Base-by-base conservation (phyloP, 2,329 filamentous ascomycete species). In the Pseudopyrenochaeta lycopersici region DNA sequence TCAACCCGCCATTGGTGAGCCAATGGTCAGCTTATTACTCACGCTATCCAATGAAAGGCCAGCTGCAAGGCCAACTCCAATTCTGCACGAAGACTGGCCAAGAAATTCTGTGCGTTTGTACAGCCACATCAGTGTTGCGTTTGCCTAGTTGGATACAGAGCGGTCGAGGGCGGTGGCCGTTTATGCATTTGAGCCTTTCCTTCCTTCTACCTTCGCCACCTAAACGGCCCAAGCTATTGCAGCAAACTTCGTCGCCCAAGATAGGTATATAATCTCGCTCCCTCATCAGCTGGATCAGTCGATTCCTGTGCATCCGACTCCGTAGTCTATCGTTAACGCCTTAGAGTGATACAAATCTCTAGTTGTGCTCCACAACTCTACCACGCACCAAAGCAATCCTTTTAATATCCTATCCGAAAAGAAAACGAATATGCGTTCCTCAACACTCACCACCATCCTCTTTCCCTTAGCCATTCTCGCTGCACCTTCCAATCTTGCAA, bases 401-500 rank as follows among this genome's bases (percentile, higher is more conserved):
- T 27, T 27, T 9, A 4, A 27, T 27, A n/a, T 27, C 23, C 4
- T 27, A 27, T 27, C 9, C 9, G 23, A 27, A 9, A 27, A 33
- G 14, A 39, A 40, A 27, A 29, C 29, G 52, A 55, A 20, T 39
- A 64, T 67, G 62, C 54, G 53, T 35, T 45, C 40, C 43, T 40
- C 30, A 42, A 49, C 35, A 17, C 15, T 65, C 45, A 44, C 52
- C 30, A 38, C 54, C 33, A 39, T 66, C 15, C 53, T 71, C 49
- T 56, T 69, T 36, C 57, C 67, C 9, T 20, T 54, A 18, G 44
- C 52, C 50, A 45, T 60, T 58, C 49, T 71, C 20, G 57, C 67
- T 14, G 45, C 57, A 7, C 59, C 65, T 9, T 43, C 63, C 20
- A 18, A 55, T 12, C 44, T 62, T 40, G 33, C 46, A 14, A 21